Percentiles rank a stretch among this genome's conserved stretches.
Conservation (phyloP, 2,329 filamentous ascomycete genomes). For the Claviceps pusilla region DNA sequence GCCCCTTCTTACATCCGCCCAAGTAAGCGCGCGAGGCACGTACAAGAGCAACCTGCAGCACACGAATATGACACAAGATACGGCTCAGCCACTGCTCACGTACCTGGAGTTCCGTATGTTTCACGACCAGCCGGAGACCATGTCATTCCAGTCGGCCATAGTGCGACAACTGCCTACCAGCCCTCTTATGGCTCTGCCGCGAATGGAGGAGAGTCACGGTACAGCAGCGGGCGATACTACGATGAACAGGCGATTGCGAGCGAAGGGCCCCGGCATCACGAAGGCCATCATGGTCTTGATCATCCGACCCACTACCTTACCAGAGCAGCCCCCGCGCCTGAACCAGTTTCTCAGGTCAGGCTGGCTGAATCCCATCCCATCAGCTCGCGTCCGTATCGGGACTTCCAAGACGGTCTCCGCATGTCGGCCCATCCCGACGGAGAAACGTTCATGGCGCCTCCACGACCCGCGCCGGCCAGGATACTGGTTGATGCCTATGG, state of each 20-base stretch:
- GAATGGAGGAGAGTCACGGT: conserved; percentile 14
- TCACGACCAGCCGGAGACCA: conserved; percentile 16
- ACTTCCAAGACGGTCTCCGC: conserved; percentile 27
- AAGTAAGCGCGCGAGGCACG: conserved; percentile 40
- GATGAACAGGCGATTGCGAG: conserved; percentile 18
- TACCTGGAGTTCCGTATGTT: conserved; percentile 21
- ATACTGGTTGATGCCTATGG: conserved; percentile 74
- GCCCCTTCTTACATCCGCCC: conserved; percentile 38
- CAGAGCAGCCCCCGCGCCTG: conserved; percentile 22
- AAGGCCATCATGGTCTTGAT: conserved; percentile 23
- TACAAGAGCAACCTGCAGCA: conserved; percentile 23
- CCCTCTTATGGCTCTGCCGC: conserved; percentile 13
- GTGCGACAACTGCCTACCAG: not conserved
- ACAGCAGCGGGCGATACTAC: conserved; percentile 17
- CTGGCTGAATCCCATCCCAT: conserved; percentile 27
- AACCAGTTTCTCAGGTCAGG: conserved; percentile 27
- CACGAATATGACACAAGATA: conserved; percentile 25
- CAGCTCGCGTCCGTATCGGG: conserved; percentile 27
- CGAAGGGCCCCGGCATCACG: conserved; percentile 18
- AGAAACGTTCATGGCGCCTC: conserved; percentile 36
- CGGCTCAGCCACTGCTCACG: conserved; percentile 22
- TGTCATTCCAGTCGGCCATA: conserved; percentile 8
- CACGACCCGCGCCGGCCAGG: conserved; percentile 40
- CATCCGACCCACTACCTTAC: conserved; percentile 21
- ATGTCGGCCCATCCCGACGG: conserved; percentile 33